Evolutionary conservation across 257 asterid genomes (phyloP), one percentile per base, ranked within the genome.

Genomic region (Nicotiana knightiana): DNA sequence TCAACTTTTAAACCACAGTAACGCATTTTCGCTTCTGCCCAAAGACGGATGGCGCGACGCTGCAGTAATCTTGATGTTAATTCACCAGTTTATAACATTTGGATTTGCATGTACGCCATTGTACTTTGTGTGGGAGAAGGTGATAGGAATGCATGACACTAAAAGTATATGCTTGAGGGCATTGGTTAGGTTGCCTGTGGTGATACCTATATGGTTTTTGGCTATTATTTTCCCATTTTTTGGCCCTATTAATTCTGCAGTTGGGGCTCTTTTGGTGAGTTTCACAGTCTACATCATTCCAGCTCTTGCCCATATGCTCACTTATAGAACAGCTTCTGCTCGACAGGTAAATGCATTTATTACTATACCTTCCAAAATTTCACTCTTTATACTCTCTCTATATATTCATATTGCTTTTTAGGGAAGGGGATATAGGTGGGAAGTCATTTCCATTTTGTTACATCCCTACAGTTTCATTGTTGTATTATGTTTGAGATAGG

Each of bases 91-190:
- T 51, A 95, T 95, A 24, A 95, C 99, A 6, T 95, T 95, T 5
- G 99, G 99, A 5, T 95, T 95, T 26, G 99, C 99, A 0, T 95
- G 98, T 51, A 95, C 98, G 3, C 99, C 99, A 0, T 89, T 93
- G 58, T 95, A 95, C 89, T 95, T 95, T 43, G 99, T 95, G 66
- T 95, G 99, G 99, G 99, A 95, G 94, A 95, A 95, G 87, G 97
- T 91, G 82, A 91, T 95, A 18, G 98, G 98, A n/a, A 90, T 95
- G 97, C 99, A 95, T 73, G 94, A 92, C 79, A 91, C 98, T 0
- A 90, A 76, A 21, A 95, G 98, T 87, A 91, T 95, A 43, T 93
- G 96, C 39, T 8, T 92, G 71, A 89, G 99, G 92, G 99, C 99
- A 4, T 88, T 92, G 1, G 98, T 94, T 1, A 85, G 99, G 83